Conservation (phyloP, 164 flowering plant species). For the Stephania japonica region DNA sequence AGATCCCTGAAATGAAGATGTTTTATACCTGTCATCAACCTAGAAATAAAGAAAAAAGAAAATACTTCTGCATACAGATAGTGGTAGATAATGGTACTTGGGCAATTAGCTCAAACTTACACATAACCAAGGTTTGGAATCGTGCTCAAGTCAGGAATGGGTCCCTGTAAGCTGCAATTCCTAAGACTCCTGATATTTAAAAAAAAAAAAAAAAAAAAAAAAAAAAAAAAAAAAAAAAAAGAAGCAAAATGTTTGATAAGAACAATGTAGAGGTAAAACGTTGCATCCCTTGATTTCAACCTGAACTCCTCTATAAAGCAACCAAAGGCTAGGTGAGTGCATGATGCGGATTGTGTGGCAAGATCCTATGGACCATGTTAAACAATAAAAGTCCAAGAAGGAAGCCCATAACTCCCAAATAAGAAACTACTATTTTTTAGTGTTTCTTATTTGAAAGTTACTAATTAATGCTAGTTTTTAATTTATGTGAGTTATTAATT, state of each 20-base stretch:
- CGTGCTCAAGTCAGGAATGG: constrained; percentile 63
- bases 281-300: background rate
- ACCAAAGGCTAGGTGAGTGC: too few relatives aligned
- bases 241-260: background rate
- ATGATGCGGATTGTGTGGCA: too few relatives aligned
- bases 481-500: too few relatives aligned
- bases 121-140: constrained; percentile 47
- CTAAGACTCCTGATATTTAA: constrained; percentile 66
- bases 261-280: background rate
- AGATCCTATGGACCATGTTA: too few relatives aligned
- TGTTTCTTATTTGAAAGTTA: too few relatives aligned
- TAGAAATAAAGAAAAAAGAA: background rate
- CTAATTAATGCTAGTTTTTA: too few relatives aligned
- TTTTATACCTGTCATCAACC: background rate
- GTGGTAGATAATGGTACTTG: background rate
- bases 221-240: constrained; percentile 14
- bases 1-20: constrained; percentile 57
- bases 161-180: constrained; percentile 76
- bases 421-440: too few relatives aligned
- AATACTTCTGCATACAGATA: background rate
- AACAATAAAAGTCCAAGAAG: too few relatives aligned
- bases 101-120: constrained; percentile 37
- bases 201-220: constrained; percentile 14
- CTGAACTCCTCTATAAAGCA: background rate
- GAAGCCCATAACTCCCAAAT: too few relatives aligned